Conservation (phyloP, 2,329 filamentous ascomycete genomes). For the Raffaelea deltoideospora region DNA sequence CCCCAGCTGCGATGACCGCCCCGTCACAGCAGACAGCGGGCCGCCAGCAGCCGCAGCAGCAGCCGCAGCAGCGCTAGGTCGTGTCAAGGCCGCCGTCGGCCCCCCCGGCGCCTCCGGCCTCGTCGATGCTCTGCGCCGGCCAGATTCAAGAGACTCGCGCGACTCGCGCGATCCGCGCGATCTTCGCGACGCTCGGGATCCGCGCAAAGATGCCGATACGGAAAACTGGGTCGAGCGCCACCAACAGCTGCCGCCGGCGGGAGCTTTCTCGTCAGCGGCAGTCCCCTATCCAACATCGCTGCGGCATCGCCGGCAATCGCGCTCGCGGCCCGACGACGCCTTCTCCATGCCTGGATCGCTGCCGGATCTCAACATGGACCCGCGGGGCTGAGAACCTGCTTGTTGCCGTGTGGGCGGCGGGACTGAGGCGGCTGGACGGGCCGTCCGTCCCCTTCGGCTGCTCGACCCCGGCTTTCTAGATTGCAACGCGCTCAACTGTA, state of each 20-base stretch:
- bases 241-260: conserved; percentile 11
- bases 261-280: not conserved
- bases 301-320: conserved; percentile 18
- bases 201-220: conserved; percentile 12
- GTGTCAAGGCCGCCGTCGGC: not conserved
- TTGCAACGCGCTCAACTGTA: too few species aligned
- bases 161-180: conserved; percentile 14
- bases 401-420: too few species aligned
- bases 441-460: too few species aligned
- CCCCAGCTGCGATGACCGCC: conserved; percentile 1
- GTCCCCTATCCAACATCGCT: conserved; percentile 12
- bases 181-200: conserved; percentile 16
- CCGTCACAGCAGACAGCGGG: not conserved
- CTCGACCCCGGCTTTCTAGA: too few species aligned
- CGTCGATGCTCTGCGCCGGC: conserved; percentile 5
- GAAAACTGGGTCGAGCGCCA: conserved; percentile 11
- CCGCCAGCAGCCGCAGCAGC: not conserved
- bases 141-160: conserved; percentile 16
- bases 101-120: too few species aligned
- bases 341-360: conserved; percentile 32
- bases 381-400: conserved; percentile 10
- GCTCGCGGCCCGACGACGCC: conserved; percentile 19
- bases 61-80: not conserved
- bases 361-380: conserved; percentile 21
- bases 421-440: too few species aligned